These are phyloP conservation scores for Verticillium dahliae DNA, from an alignment of 2,329 filamentous ascomycete species.

Conservation along the genomic window DNA sequence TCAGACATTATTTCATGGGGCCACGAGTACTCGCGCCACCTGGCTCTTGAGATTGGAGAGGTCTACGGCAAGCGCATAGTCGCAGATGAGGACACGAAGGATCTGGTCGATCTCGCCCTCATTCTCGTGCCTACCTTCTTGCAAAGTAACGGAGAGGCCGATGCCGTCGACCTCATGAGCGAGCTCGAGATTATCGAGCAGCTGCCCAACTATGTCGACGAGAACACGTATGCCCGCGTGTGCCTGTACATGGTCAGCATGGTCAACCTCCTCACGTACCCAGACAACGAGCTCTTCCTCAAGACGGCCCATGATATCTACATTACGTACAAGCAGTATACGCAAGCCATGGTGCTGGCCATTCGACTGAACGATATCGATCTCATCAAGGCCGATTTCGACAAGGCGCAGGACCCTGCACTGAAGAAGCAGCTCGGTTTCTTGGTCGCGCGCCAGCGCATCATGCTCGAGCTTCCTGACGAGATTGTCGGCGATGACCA, in stretches of 20 bases:
- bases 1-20: conserved; percentile 96
- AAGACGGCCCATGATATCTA: conserved; percentile 91
- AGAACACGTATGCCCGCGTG: conserved; percentile 87
- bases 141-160: conserved; percentile 94
- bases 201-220: conserved; percentile 82
- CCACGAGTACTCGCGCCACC: conserved; percentile 94
- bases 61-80: conserved; percentile 85
- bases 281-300: conserved; percentile 94
- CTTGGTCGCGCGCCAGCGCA: conserved; percentile 84
- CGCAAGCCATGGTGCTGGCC: conserved; percentile 88
- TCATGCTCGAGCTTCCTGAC: conserved; percentile 60
- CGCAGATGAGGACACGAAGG: conserved; percentile 75
- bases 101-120: conserved; percentile 78
- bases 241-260: conserved; percentile 99
- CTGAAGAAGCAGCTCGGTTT: conserved; percentile 93
- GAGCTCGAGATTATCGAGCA: conserved; percentile 96
- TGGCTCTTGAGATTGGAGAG: conserved; percentile 91
- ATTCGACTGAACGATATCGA: conserved; percentile 86
- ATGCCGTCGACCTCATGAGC: conserved; percentile 94
- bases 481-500: conserved; percentile 45
- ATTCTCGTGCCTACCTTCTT: conserved; percentile 89
- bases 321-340: conserved; percentile 83
- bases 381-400: conserved; percentile 76
- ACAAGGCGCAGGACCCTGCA: conserved; percentile 70
- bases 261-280: conserved; percentile 95